Percentiles rank a stretch among this genome's conserved stretches.
Conservation (phyloP, 192 early-diverging fungal genomes). For the Coemansia sp. region DNA sequence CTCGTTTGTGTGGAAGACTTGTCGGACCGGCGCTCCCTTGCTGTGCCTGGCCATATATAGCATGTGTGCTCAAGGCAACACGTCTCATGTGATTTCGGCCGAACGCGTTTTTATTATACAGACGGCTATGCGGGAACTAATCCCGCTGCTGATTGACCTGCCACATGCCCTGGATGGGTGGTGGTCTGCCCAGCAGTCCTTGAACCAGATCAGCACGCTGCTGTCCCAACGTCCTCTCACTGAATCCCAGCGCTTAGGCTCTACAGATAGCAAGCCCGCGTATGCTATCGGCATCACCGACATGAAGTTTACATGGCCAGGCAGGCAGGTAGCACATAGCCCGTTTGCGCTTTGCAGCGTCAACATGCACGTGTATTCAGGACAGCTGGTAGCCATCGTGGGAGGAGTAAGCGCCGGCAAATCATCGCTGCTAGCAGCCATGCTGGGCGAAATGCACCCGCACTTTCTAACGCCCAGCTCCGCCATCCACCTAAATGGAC, state of each 20-base stretch:
- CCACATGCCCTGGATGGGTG: conserved; percentile 37
- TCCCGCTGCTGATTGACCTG: conserved; percentile 35
- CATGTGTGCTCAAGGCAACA: neutral
- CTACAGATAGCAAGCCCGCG: neutral
- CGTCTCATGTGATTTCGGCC: neutral
- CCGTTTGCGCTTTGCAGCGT: conserved; percentile 57
- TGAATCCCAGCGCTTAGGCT: neutral
- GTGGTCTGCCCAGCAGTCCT: conserved; percentile 32
- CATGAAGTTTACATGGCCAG: conserved; percentile 13
- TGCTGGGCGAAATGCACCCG: conserved; percentile 71
- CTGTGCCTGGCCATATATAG: conserved; percentile 33
- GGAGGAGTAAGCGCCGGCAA: conserved; percentile 89
- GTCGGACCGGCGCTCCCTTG: conserved; percentile 32
- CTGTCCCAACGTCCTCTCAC: neutral
- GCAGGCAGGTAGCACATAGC: neutral
- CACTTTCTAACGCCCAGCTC: neutral
- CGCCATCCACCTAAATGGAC: neutral
- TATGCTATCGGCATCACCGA: conserved; percentile 10
- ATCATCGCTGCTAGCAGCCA: conserved; percentile 68
- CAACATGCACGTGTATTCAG: conserved; percentile 55
- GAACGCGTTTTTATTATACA: conserved; percentile 40
- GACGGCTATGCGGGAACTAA: conserved; percentile 30
- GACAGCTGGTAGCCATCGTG: conserved; percentile 68
- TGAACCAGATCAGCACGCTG: conserved; percentile 8
- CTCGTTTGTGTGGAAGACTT: conserved; percentile 9